These are phyloP conservation scores for Alloteropsis semialata DNA, from an alignment of 176 grass and related monocot species.

Conservation along the genomic window DNA sequence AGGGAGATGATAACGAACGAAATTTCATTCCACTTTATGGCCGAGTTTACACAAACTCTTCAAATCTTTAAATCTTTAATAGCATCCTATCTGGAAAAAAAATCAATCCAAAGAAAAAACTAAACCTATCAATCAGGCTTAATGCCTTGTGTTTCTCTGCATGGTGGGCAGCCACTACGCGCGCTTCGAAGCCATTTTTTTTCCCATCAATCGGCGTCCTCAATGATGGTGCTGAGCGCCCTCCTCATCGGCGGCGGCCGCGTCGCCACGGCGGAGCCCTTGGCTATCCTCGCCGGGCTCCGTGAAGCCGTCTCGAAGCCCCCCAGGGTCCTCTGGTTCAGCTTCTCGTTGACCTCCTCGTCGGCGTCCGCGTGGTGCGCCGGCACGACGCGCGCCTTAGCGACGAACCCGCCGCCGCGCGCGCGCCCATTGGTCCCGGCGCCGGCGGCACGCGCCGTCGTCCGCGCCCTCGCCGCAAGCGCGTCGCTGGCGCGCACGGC, in stretches of 20 bases:
- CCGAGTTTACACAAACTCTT: background rate
- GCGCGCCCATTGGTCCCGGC: background rate
- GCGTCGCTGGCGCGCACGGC: constrained; percentile 58
- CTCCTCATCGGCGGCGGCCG: constrained; percentile 7
- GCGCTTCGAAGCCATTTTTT: background rate
- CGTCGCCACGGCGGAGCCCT: background rate
- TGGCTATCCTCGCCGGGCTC: background rate
- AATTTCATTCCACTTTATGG: background rate
- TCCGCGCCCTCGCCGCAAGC: background rate
- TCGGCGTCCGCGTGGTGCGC: background rate
- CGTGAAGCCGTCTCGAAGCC: background rate
- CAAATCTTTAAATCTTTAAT: background rate
- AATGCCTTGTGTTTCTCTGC: background rate
- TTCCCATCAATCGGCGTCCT: constrained; percentile 28
- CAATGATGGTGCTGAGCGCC: constrained; percentile 46
- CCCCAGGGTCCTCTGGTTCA: constrained; percentile 52
- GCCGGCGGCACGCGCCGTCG: background rate
- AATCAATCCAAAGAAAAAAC: background rate
- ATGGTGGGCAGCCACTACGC: background rate
- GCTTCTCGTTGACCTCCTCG: constrained; percentile 37
- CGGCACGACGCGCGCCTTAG: constrained; percentile 39
- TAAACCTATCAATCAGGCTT: background rate
- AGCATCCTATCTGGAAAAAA: background rate
- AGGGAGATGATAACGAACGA: background rate
- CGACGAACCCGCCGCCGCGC: background rate